A percentile compares a stretch with the other conserved stretches of the same genome.
These are phyloP conservation scores for Chamaenerion angustifolium DNA, from an alignment of 345 rosid genomes.

Conservation along the genomic window DNA sequence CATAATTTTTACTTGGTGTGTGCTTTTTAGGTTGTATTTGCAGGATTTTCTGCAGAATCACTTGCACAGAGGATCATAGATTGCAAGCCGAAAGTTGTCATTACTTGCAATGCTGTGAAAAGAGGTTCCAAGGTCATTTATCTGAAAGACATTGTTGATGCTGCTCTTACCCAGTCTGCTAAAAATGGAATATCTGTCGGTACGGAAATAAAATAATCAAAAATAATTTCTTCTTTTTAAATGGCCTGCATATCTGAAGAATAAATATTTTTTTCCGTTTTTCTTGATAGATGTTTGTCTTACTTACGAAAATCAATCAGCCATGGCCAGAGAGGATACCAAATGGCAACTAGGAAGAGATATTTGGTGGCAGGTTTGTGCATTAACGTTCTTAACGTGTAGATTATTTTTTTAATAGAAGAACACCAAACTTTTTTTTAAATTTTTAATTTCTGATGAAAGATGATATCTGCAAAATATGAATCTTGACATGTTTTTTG, in stretches of 20 bases:
- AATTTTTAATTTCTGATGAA: too few relatives aligned
- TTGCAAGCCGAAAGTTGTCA: constrained; percentile 73
- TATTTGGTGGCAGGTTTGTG: constrained; percentile 87
- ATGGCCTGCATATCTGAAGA: background rate
- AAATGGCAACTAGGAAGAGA: constrained; percentile 86
- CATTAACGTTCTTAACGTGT: background rate
- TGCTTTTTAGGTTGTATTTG: constrained; percentile 73
- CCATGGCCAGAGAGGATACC: constrained; percentile 55
- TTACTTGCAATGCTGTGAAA: constrained; percentile 91
- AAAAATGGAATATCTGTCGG: constrained; percentile 63
- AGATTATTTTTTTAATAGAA: too few relatives aligned
- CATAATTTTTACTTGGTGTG: constrained; percentile 4
- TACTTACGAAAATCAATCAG: constrained; percentile 66
- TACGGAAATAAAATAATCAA: constrained; percentile 22
- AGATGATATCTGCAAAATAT: too few relatives aligned
- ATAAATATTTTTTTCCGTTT: constrained; percentile 5
- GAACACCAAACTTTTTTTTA: too few relatives aligned
- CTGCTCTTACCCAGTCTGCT: constrained; percentile 51
- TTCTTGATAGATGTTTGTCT: constrained; percentile 47
- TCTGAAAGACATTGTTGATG: constrained; percentile 92
- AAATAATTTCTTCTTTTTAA: too few relatives aligned
- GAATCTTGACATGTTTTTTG: too few relatives aligned
- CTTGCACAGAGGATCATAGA: constrained; percentile 85
- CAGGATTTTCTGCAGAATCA: constrained; percentile 92
- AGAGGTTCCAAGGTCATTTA: constrained; percentile 81